Base-by-base conservation (phyloP, 352 stramenopile genomes). In the Phytopythium ostracodes region DNA sequence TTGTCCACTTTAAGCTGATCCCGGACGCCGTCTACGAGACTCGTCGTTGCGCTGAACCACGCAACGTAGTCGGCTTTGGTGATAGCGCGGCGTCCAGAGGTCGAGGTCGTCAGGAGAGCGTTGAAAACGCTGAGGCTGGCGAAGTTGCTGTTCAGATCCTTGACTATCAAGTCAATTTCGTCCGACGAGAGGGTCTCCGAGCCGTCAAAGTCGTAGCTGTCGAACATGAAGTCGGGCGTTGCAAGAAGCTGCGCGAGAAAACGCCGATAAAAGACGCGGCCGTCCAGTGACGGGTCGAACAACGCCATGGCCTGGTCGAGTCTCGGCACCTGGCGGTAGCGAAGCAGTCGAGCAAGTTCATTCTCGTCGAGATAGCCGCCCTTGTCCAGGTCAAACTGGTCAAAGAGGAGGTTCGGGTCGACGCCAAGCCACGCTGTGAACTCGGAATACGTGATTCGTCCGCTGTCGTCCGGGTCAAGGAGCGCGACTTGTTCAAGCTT, bases 1-100 rank as follows among this genome's bases (percentile, higher is more conserved):
- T 99, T 99, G 68, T 99, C 97, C 46, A 91, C 70, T 40, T 92
- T 93, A 3, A 93, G 72, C 22, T 80, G 62, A 53, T 91, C 72
- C 20, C 79, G 71, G 7, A 66, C 65, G 36, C 77, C 76, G 3
- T 62, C 78, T 1, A 93, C 64, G 0, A 93, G 71, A 56, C 82
- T 92, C 17, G 81, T 92, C 1, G 75, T 77, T 9, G 82, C 66
- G 18, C 70, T 82, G 46, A 93, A 68, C 82, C 81, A 93, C 10
- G 62, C 56, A 0, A 75, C 56, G 55, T 92, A 93, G 36, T 81
- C 70, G 0, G 64, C 58, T 27, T 85, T 87, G 4, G 50, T 59
- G 51, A 91, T 85, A 22, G 63, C 79, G 22, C 77, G 67, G 0
- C 62, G 78, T 0, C 59, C 66, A 0, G 71, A 31, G 56, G 75